These are phyloP conservation scores for Trichoderma asperellum DNA, from an alignment of 2,329 filamentous ascomycete species.

Conservation along the genomic window DNA sequence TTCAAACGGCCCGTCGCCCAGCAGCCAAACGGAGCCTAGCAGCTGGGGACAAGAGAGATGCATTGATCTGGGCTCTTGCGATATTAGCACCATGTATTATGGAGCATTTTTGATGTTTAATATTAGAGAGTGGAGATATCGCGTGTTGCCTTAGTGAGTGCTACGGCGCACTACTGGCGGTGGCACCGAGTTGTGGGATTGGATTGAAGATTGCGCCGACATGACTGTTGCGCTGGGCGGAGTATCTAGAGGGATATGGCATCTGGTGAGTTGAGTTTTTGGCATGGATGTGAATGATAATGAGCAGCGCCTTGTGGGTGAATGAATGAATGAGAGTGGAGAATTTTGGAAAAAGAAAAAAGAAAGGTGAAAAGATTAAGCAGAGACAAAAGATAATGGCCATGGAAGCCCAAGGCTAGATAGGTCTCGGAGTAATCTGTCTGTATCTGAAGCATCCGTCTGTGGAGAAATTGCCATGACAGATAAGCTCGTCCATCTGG, in stretches of 20 bases:
- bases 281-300: too few species aligned
- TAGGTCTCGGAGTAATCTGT: not conserved
- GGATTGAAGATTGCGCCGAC: not conserved
- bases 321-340: too few species aligned
- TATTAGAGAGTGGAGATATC: not conserved
- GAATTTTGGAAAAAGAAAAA: not conserved
- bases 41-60: conserved; percentile 20
- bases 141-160: not conserved
- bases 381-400: not conserved
- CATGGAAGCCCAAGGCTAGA: too few species aligned
- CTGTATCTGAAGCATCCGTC: not conserved
- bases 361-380: not conserved
- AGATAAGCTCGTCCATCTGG: not conserved
- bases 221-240: not conserved
- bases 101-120: not conserved
- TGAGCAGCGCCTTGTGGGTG: too few species aligned
- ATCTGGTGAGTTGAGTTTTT: too few species aligned
- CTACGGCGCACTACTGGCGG: not conserved
- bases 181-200: not conserved
- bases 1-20: conserved; percentile 6
- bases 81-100: conserved; percentile 9
- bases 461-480: not conserved
- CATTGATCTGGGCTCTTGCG: conserved; percentile 6
- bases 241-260: too few species aligned
- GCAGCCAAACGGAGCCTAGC: conserved; percentile 9